Percentiles rank a stretch among this genome's conserved stretches.
These are phyloP conservation scores for Pythium vanterpoolii DNA, from an alignment of 352 stramenopile species.

Conservation along the genomic window DNA sequence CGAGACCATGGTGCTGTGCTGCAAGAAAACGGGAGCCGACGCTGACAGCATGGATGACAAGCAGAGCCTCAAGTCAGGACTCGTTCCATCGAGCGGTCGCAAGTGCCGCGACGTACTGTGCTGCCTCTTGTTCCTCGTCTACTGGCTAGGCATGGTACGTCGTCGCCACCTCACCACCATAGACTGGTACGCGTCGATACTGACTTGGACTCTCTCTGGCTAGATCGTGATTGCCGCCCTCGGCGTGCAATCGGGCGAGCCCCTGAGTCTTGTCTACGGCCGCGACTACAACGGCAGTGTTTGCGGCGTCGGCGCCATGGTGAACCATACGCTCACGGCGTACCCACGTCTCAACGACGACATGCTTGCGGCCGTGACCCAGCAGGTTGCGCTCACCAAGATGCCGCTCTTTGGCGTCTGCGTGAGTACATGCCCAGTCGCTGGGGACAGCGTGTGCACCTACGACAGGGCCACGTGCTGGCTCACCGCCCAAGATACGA, in stretches of 20 bases:
- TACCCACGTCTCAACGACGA: constrained; percentile 84
- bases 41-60: constrained; percentile 6
- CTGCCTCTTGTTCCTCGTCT: constrained; percentile 80
- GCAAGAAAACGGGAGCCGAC: constrained; percentile 6
- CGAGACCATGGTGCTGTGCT: constrained; percentile 18
- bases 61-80: constrained; percentile 20
- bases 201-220: too few species aligned
- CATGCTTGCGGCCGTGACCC: constrained; percentile 44
- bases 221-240: constrained; percentile 58
- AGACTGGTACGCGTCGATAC: not conserved
- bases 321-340: constrained; percentile 43
- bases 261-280: constrained; percentile 74
- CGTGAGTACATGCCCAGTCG: constrained; percentile 49
- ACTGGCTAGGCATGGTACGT: constrained; percentile 80
- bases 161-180: not conserved
- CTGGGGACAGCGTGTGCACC: constrained; percentile 57
- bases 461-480: constrained; percentile 73
- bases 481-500: constrained; percentile 47
- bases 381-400: constrained; percentile 36
- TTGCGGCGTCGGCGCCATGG: constrained; percentile 57
- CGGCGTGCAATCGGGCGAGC: constrained; percentile 59
- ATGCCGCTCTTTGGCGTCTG: constrained; percentile 83
- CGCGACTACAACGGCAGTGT: constrained; percentile 79
- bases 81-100: constrained; percentile 29
- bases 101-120: constrained; percentile 75